phyloP scores from a whole-genome alignment of 179 eudicot species.

The Heliamphora pulchella region DNA sequence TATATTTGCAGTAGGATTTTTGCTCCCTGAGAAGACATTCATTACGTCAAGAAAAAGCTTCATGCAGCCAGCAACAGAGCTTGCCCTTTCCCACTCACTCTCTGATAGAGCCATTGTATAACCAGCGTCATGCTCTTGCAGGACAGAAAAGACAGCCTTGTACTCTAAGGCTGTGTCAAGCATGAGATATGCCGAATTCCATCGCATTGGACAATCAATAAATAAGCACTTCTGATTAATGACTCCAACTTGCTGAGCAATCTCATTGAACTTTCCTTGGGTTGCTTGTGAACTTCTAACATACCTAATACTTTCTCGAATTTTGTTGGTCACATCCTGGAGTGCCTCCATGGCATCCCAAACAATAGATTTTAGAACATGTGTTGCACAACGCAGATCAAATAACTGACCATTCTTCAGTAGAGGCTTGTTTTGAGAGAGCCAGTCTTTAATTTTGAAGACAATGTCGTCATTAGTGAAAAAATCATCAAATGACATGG shows the following conservation, averaged over 20 bases:
- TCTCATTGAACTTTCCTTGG: constrained; percentile 61
- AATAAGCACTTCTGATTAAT: constrained; percentile 43
- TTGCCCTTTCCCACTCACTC: constrained; percentile 78
- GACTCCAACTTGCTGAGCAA: constrained; percentile 63
- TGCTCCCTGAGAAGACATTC: constrained; percentile 42
- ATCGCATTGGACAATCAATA: constrained; percentile 52
- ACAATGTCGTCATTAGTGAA: constrained; percentile 52
- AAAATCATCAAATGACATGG: constrained; percentile 72
- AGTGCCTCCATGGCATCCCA: constrained; percentile 58
- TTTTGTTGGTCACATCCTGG: constrained; percentile 46
- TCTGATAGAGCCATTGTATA: constrained; percentile 45
- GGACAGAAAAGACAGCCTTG: constrained; percentile 51
- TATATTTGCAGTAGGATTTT: constrained; percentile 60
- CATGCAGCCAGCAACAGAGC: constrained; percentile 44
- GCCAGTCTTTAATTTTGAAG: constrained; percentile 52
- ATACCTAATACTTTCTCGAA: constrained; percentile 64
- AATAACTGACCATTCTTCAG: constrained; percentile 61
- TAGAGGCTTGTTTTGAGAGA: constrained; percentile 75
- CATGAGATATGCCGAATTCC: constrained; percentile 78
- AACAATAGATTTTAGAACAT: constrained; percentile 53
- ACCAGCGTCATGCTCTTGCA: constrained; percentile 63
- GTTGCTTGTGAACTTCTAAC: constrained; percentile 60
- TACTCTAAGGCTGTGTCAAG: constrained; percentile 73
- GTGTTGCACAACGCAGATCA: constrained; percentile 65
- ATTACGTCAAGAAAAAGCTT: constrained; percentile 71